Conservation (phyloP, 148 eudicot species). For the Rhododendron mucronatum region DNA sequence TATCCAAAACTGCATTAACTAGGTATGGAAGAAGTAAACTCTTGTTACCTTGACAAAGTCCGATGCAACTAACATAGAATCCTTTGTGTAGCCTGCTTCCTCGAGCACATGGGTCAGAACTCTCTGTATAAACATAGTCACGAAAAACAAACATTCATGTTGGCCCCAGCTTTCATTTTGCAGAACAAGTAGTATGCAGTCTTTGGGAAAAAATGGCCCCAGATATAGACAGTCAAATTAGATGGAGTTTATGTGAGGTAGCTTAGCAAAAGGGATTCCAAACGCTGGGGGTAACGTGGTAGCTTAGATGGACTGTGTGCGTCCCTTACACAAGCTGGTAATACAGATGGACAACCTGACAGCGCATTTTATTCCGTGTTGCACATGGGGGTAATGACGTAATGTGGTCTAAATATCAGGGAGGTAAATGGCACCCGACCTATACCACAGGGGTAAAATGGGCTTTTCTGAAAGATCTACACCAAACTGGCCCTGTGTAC, state of each 20-base stretch:
- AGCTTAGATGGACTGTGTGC: too few species aligned
- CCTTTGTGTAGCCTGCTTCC: slow-evolving; percentile 52
- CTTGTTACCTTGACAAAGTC: slow-evolving; percentile 49
- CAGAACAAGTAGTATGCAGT: neutral
- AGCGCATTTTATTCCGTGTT: neutral
- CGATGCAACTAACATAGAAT: slow-evolving; percentile 34
- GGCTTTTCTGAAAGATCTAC: neutral
- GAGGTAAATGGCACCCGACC: neutral
- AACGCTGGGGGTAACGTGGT: too few species aligned
- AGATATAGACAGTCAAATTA: too few species aligned
- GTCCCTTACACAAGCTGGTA: neutral
- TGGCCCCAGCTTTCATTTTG: neutral
- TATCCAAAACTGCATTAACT: neutral
- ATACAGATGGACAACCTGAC: neutral
- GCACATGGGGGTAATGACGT: neutral
- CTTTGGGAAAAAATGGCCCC: too few species aligned
- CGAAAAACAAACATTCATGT: neutral
- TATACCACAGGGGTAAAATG: neutral
- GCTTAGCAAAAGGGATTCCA: too few species aligned
- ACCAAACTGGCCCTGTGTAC: neutral
- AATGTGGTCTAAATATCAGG: neutral
- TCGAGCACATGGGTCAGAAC: slow-evolving; percentile 51
- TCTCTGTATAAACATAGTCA: slow-evolving; percentile 23
- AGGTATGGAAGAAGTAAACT: neutral
- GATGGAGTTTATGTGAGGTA: too few species aligned